Conservation (phyloP, 2,329 filamentous ascomycete species). For the Endoconidiophora polonica region DNA sequence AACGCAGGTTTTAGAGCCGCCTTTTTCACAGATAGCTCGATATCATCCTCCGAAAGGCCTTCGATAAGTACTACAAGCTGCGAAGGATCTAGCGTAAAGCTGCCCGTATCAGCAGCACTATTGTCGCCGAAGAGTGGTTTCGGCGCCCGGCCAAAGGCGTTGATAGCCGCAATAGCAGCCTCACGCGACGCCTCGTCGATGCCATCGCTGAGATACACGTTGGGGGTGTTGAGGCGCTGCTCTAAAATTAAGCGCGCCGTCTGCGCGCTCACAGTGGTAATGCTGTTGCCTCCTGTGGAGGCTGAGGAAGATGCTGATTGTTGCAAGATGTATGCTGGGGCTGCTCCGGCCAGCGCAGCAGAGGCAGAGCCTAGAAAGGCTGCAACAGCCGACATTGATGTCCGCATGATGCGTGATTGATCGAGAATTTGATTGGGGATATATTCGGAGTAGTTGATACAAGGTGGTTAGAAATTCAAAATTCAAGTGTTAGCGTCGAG, state of each 20-base stretch:
- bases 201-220: constrained; percentile 9
- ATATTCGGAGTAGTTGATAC: background rate
- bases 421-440: background rate
- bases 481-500: background rate
- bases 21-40: constrained; percentile 24
- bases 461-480: background rate
- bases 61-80: constrained; percentile 46
- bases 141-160: constrained; percentile 11
- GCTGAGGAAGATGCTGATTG: background rate
- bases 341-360: constrained; percentile 3
- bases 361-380: constrained; percentile 9
- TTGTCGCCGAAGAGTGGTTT: constrained; percentile 8
- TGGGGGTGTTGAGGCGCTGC: constrained; percentile 12
- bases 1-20: constrained; percentile 26
- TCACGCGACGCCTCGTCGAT: constrained; percentile 11
- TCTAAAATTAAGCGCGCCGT: constrained; percentile 12
- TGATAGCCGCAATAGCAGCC: constrained; percentile 9
- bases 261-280: constrained; percentile 6
- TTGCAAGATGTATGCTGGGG: constrained; percentile 11
- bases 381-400: constrained; percentile 8
- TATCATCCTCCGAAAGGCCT: constrained; percentile 32
- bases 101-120: background rate
- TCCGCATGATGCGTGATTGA: constrained; percentile 6
- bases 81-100: constrained; percentile 2
- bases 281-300: background rate